Base-by-base conservation (phyloP, 805 yeast genomes). In the Cyberlindnera mycetangii region DNA sequence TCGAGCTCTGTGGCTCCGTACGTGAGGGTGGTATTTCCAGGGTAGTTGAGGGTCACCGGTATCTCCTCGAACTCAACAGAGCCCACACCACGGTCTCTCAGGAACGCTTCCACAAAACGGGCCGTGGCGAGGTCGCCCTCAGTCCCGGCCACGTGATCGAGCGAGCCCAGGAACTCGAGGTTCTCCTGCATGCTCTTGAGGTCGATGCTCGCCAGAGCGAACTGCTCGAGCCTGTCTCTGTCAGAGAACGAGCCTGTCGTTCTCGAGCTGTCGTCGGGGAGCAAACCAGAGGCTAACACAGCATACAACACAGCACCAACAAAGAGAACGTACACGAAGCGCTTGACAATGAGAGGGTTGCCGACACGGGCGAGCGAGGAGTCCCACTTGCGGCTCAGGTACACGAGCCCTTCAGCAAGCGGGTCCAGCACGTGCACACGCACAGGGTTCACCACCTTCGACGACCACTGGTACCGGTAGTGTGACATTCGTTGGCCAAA, bases 121-220 rank as follows among this genome's bases (percentile, higher is more conserved):
- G 89, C 82, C 30, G 89, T 65, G 0, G 92, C 75, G 47, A 79
- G 64, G 61, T 89, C 97, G 16, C 96, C 98, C 14, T 79, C 76
- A 2, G 97, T 83, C 3, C 98, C 98, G 0, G 97, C 80, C 51
- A 84, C 65, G 60, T 89, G 97, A 3, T 81, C 81, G 62, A 92
- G 69, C 18, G 77, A 62, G 34, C 57, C 40, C 17, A 57, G 33
- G 37, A 54, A 57, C 43, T 57, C 59, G 25, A 57, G 34, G 6
- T 50, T 48, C 53, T 57, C 61, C 47, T 57, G 60, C 50, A 57
- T 42, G 27, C 38, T 39, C 19, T 76, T 72, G 7, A 71, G 62
- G 55, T 80, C 85, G 24, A 87, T 68, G 35, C 75, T 71, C n/a
- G 65, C 62, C 25, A 68, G 67, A 7, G 85, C 69, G 38, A 75